A percentile compares a stretch with the other conserved stretches of the same genome.
phyloP scores from a whole-genome alignment of 2,329 filamentous ascomycete genomes.

The Fusarium agapanthi region DNA sequence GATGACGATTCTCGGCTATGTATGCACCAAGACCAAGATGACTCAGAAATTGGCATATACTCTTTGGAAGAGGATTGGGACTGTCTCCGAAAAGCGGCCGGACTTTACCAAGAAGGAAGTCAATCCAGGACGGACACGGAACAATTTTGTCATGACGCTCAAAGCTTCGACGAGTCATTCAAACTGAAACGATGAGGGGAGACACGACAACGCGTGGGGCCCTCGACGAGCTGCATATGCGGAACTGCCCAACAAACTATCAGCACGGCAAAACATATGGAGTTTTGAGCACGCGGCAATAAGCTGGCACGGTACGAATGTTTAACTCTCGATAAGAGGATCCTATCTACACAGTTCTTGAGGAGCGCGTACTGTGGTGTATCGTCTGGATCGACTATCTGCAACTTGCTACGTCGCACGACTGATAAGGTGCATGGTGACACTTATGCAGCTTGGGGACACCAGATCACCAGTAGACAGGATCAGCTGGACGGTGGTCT shows the following conservation, averaged over 20 bases:
- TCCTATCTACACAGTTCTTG: constrained; percentile 21
- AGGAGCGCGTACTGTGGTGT: constrained; percentile 14
- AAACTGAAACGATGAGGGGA: constrained; percentile 20
- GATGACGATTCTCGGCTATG: constrained; percentile 81
- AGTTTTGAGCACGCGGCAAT: constrained; percentile 13
- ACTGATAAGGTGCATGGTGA: constrained; percentile 23
- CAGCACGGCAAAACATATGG: constrained; percentile 14
- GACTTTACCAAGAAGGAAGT: constrained; percentile 73
- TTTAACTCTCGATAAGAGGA: constrained; percentile 7
- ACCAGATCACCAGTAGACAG: constrained; percentile 30
- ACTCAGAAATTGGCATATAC: constrained; percentile 89
- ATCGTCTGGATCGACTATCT: constrained; percentile 21
- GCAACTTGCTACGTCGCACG: constrained; percentile 28
- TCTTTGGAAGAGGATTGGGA: constrained; percentile 71
- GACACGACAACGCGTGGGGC: constrained; percentile 24
- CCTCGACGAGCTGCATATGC: constrained; percentile 37
- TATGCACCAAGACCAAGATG: constrained; percentile 70
- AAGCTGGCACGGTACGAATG: constrained; percentile 4
- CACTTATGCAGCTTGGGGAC: constrained; percentile 35
- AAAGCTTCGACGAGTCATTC: constrained; percentile 44
- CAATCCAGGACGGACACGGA: constrained; percentile 77
- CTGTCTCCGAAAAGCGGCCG: constrained; percentile 13
- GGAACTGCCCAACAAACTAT: constrained; percentile 37
- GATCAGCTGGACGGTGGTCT: constrained; percentile 38
- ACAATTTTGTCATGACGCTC: constrained; percentile 89